Conservation (phyloP, 2,329 filamentous ascomycete genomes). For the Paracoccidioides brasiliensis region DNA sequence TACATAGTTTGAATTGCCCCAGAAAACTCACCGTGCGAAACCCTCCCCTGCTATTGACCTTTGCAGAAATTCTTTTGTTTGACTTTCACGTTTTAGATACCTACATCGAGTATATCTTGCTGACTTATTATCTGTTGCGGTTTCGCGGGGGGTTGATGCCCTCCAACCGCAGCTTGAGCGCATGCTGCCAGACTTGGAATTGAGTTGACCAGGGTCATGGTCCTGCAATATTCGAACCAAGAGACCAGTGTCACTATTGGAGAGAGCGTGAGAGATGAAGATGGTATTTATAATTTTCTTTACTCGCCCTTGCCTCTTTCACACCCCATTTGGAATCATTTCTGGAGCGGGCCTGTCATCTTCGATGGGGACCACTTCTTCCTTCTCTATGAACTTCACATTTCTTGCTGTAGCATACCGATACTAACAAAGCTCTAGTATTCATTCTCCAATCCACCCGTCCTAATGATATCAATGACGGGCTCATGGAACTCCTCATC, state of each 20-base stretch:
- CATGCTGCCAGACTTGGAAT: slow-evolving; percentile 44
- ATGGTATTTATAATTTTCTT: slow-evolving; percentile 43
- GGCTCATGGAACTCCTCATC: slow-evolving; percentile 94
- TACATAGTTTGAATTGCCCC: background rate
- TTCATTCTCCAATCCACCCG: slow-evolving; percentile 94
- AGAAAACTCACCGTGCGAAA: background rate
- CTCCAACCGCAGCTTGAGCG: background rate
- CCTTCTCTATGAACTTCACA: background rate
- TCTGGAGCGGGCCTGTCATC: background rate
- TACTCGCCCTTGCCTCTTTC: slow-evolving; percentile 6
- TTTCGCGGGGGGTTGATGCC: background rate
- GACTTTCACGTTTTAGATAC: background rate
- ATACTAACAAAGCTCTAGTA: slow-evolving; percentile 38
- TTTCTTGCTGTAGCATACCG: background rate
- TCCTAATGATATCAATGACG: slow-evolving; percentile 94
- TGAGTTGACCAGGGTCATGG: slow-evolving; percentile 55
- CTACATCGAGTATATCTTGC: background rate
- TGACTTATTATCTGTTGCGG: background rate
- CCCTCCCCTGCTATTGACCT: background rate
- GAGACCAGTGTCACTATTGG: slow-evolving; percentile 66
- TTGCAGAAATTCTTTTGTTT: background rate
- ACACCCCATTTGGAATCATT: slow-evolving; percentile 7
- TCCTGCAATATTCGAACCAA: slow-evolving; percentile 54
- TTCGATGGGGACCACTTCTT: background rate
- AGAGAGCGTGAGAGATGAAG: slow-evolving; percentile 91